Percentiles rank a stretch among this genome's conserved stretches.
Conservation (phyloP, 2,329 filamentous ascomycete species). For the Ampelomyces quisqualis region DNA sequence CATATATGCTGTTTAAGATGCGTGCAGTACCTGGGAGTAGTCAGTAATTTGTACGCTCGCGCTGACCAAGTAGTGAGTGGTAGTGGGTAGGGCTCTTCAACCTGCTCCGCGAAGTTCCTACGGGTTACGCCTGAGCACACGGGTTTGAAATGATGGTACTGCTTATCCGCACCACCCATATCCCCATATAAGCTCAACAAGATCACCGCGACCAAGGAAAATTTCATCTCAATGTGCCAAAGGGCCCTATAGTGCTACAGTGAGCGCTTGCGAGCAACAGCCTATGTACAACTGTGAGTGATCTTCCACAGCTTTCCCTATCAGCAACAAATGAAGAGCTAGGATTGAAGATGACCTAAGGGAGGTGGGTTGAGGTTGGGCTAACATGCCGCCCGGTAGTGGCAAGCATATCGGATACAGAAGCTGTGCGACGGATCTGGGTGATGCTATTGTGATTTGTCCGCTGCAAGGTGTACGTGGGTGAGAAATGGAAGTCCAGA, state of each 20-base stretch:
- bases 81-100: too few species aligned
- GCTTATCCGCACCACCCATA: constrained; percentile 43
- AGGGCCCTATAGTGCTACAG: constrained; percentile 48
- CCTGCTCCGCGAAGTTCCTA: neutral
- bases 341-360: constrained; percentile 29
- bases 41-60: too few species aligned
- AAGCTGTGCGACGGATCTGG: constrained; percentile 7
- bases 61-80: too few species aligned
- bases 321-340: constrained; percentile 43
- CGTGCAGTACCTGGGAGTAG: constrained; percentile 31
- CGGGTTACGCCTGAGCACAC: too few species aligned
- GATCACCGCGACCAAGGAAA: constrained; percentile 52
- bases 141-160: constrained; percentile 44
- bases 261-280: constrained; percentile 51
- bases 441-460: constrained; percentile 1
- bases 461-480: too few species aligned
- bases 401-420: constrained; percentile 7
- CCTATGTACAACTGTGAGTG: constrained; percentile 50
- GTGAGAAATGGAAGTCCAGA: too few species aligned
- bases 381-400: constrained; percentile 14
- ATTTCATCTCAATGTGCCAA: constrained; percentile 49
- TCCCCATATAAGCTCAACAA: constrained; percentile 54
- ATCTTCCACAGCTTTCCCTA: constrained; percentile 43
- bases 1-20: constrained; percentile 43
- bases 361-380: constrained; percentile 13